phyloP scores from a whole-genome alignment of 768 basidiomycete species.

The Lactifluus volemus region DNA sequence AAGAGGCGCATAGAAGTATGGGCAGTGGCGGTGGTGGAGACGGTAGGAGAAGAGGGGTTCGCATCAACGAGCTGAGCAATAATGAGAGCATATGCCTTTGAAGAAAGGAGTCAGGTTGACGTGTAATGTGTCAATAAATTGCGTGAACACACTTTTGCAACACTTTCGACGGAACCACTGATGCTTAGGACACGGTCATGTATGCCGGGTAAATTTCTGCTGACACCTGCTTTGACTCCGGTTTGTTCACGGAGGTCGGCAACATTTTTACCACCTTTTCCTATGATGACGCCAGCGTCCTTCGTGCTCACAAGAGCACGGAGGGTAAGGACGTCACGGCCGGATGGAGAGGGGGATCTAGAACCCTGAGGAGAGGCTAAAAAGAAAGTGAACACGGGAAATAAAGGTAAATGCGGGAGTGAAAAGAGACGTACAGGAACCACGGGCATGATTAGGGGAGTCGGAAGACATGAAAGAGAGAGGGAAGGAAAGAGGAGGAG shows the following conservation, averaged over 20 bases:
- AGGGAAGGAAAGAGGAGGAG: constrained; percentile 24
- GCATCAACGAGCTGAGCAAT: constrained; percentile 83
- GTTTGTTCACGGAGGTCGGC: constrained; percentile 93
- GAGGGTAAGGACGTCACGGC: constrained; percentile 74
- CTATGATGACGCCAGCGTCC: constrained; percentile 96
- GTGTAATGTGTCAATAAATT: constrained; percentile 7
- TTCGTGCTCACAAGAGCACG: constrained; percentile 95
- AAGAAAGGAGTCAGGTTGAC: constrained; percentile 6
- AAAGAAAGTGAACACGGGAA: constrained; percentile 20
- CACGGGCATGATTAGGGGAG: constrained; percentile 40
- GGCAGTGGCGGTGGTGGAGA: constrained; percentile 48
- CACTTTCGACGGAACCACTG: constrained; percentile 83
- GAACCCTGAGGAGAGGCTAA: constrained; percentile 58
- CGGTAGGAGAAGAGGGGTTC: constrained; percentile 63
- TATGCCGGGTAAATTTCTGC: constrained; percentile 95
- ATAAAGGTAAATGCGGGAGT: constrained; percentile 19
- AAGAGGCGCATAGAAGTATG: constrained; percentile 93
- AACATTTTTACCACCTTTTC: constrained; percentile 95
- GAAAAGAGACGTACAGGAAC: constrained; percentile 37
- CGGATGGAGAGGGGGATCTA: constrained; percentile 64
- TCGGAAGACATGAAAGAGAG: constrained; percentile 55
- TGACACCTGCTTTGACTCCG: constrained; percentile 97
- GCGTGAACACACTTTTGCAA: constrained; percentile 63
- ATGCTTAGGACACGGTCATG: constrained; percentile 97
- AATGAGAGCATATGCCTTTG: constrained; percentile 90